These are phyloP conservation scores for Apiotrichum laibachii DNA, from an alignment of 1,284 basidiomycete species.

Conservation along the genomic window DNA sequence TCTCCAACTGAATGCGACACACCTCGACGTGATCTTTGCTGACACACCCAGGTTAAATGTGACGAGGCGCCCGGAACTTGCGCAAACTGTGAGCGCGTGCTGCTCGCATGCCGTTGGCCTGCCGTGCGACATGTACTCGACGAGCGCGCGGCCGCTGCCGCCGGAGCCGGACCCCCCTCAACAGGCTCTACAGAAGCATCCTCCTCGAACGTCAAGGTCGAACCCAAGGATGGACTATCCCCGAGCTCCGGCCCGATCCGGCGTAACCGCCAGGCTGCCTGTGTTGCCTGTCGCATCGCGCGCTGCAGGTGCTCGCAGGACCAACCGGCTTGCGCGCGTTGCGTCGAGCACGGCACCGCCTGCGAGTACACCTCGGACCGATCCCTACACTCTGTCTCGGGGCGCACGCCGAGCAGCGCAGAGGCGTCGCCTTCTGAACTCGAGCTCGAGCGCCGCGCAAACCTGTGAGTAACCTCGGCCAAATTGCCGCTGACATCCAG, in stretches of 20 bases:
- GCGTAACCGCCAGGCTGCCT: constrained; percentile 10
- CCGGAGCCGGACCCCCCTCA: no score
- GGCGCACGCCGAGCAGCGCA: constrained; percentile 15
- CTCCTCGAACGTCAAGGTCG: neutral
- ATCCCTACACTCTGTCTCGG: neutral
- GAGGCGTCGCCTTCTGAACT: constrained; percentile 13
- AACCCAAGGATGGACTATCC: neutral
- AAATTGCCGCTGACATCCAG: constrained; percentile 6
- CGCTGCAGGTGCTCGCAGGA: constrained; percentile 18
- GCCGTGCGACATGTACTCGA: constrained; percentile 20
- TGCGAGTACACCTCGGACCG: constrained; percentile 14
- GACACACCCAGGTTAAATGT: constrained; percentile 24
- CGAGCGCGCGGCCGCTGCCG: constrained; percentile 4
- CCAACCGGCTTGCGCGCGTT: constrained; percentile 14
- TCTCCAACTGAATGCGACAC: neutral
- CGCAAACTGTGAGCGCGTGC: constrained; percentile 25
- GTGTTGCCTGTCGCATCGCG: constrained; percentile 11
- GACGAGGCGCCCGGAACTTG: constrained; percentile 26
- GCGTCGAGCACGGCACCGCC: constrained; percentile 9
- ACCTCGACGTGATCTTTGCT: neutral
- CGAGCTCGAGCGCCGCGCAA: constrained; percentile 3
- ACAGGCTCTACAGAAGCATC: no score
- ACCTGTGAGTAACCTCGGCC: neutral
- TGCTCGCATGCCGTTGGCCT: constrained; percentile 24
- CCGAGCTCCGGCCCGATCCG: constrained; percentile 14